Conservation (phyloP, 1,139 yeast genomes). For the Wickerhamiella infanticola region DNA sequence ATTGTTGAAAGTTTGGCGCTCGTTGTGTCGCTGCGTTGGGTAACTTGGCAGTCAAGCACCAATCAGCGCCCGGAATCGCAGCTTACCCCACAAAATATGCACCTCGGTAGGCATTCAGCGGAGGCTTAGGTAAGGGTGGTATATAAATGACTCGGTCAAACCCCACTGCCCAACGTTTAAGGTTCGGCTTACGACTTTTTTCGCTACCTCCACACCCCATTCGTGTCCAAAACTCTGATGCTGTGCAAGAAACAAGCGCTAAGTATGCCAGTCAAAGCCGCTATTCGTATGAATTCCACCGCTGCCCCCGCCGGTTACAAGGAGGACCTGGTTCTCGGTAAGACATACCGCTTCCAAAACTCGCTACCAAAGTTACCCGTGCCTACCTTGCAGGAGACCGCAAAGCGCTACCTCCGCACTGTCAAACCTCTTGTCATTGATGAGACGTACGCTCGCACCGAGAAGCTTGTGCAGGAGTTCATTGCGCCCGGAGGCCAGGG, state of each 20-base stretch:
- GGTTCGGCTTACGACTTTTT: no score
- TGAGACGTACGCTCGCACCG: slow-evolving; percentile 42
- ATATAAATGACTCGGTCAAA: no score
- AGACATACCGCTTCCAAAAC: slow-evolving; percentile 56
- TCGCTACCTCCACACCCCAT: background rate
- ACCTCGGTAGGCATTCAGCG: no score
- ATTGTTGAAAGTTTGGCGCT: no score
- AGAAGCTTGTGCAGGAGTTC: slow-evolving; percentile 50
- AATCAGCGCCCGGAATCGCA: no score
- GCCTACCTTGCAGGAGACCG: slow-evolving; percentile 62
- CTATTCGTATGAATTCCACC: slow-evolving; percentile 18
- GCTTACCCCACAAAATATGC: no score
- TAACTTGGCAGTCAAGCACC: no score
- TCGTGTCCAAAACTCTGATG: background rate
- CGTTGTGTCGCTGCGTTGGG: no score
- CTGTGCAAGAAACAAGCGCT: background rate
- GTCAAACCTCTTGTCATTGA: slow-evolving; percentile 53
- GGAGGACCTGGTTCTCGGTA: slow-evolving; percentile 39
- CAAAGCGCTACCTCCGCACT: slow-evolving; percentile 51
- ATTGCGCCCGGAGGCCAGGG: slow-evolving; percentile 48
- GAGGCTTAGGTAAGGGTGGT: no score
- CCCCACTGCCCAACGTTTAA: no score
- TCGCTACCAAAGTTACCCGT: slow-evolving; percentile 78
- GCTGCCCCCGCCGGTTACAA: slow-evolving; percentile 20
- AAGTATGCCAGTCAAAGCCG: background rate